Evolutionary conservation across 805 yeast genomes (phyloP), one percentile per base, ranked within the genome.

Genomic region (Scheffersomyces coipomensis): DNA sequence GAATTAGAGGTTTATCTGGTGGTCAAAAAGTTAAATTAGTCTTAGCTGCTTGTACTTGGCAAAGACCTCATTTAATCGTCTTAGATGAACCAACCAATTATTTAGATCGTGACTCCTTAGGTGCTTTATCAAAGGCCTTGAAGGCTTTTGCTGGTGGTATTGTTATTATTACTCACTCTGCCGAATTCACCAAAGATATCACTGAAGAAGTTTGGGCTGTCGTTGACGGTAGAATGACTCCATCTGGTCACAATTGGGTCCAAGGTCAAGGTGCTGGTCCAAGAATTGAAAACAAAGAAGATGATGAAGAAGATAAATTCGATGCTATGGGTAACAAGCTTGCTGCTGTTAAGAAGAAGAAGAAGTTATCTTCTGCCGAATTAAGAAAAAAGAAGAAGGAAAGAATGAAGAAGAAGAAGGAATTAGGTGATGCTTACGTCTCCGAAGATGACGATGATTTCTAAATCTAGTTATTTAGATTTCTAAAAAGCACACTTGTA

Each of bases 201-300:
- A 93, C 99, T 71, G 98, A 93, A 78, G 99, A 93, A 83, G 98
- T 93, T 66, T 93, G 99, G 99, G 97, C 99, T 66, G 99, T 93
- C 56, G 67, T 87, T 55, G 90, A 91, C 79, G 99, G 99, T 86
- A 74, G 59, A 59, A 93, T 93, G 99, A 87, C 96, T 67, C 99
- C 99, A 75, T 93, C 99, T 59, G 99, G 99, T 73, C 99, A 93
- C 81, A 95, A 93, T 86, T 93, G 99, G 99, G 99, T 93, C 62
- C 82, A 87, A 63, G 99, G 99, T 76, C 99, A 93, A 82, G 99
- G 99, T 80, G 61, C 97, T 68, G 99, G 99, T 80, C 99, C 99
- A 77, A 90, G 99, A 85, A 74, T 93, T 49, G 93, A 87, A 71
- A 85, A 90, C 88, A 90, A 91, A 81, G 96, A 86, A 47, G 97